A percentile compares a stretch with the other conserved stretches of the same genome.
These are phyloP conservation scores for Ephemerocybe angulata DNA, from an alignment of 768 basidiomycete species.

Conservation along the genomic window DNA sequence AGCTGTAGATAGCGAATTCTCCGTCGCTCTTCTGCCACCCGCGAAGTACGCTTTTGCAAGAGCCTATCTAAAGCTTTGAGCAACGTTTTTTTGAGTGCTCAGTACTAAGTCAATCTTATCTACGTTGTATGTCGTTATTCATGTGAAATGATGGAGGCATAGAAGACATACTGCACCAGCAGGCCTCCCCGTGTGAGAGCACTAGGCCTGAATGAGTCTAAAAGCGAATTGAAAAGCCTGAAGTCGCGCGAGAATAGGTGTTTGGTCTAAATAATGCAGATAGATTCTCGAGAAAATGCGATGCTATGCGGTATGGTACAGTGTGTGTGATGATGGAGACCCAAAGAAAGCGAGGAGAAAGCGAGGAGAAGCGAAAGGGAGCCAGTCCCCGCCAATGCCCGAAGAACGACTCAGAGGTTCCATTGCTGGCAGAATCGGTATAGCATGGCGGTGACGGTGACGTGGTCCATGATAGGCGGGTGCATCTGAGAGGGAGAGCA, in stretches of 20 bases:
- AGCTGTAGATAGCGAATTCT: conserved; percentile 47
- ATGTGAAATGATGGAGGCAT: background rate
- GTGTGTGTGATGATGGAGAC: background rate
- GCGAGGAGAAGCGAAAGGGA: background rate
- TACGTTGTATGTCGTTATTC: background rate
- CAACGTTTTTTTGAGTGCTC: no score
- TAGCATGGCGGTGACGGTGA: conserved; percentile 81
- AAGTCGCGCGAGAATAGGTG: no score
- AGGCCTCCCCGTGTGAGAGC: background rate
- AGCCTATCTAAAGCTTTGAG: background rate
- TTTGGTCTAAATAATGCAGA: conserved; percentile 3
- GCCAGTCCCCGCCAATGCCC: conserved; percentile 4
- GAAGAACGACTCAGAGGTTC: conserved; percentile 38
- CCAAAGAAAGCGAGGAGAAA: background rate
- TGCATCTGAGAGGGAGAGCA: conserved; percentile 53
- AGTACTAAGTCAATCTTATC: background rate
- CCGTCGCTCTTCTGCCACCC: conserved; percentile 17
- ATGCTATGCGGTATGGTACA: conserved; percentile 11
- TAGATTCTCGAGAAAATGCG: background rate
- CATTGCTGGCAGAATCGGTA: conserved; percentile 69
- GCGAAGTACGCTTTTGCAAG: background rate
- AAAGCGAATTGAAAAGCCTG: no score
- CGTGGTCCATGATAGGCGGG: conserved; percentile 87
- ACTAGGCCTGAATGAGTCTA: no score
- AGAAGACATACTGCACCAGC: background rate